Evolutionary conservation across 176 grass and related monocot genomes (phyloP).

Genomic region (Poa annua): DNA sequence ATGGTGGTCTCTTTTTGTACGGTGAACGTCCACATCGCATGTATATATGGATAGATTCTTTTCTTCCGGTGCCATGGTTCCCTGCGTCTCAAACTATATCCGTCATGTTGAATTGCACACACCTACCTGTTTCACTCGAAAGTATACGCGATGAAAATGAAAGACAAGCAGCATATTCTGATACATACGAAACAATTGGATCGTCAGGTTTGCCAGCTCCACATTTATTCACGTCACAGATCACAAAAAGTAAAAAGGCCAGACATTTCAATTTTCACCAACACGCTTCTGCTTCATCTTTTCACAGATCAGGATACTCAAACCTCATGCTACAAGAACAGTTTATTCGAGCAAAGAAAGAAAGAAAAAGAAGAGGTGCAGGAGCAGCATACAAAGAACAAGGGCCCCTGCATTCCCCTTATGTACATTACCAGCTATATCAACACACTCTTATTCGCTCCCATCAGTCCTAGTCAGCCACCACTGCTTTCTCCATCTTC

Average conservation of each 20-base stretch:
- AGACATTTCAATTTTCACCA: neutral
- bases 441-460: constrained; percentile 37
- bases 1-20: neutral
- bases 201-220: neutral
- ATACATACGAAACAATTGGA: neutral
- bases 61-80: neutral
- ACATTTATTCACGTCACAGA: neutral
- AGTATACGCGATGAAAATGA: neutral
- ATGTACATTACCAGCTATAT: constrained; percentile 43
- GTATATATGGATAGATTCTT: neutral
- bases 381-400: constrained; percentile 7
- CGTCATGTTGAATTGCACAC: neutral
- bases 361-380: neutral
- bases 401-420: neutral
- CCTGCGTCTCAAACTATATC: constrained; percentile 20
- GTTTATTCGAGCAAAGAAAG: neutral
- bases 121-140: neutral
- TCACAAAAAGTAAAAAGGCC: neutral
- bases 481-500: neutral
- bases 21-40: constrained; percentile 17
- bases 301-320: constrained; percentile 1
- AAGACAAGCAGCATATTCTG: neutral
- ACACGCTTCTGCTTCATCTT: neutral
- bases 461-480: constrained; percentile 14
- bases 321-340: constrained; percentile 21